Conservation (phyloP, 2,329 filamentous ascomycete genomes). For the Ceratocystis lukuohia region DNA sequence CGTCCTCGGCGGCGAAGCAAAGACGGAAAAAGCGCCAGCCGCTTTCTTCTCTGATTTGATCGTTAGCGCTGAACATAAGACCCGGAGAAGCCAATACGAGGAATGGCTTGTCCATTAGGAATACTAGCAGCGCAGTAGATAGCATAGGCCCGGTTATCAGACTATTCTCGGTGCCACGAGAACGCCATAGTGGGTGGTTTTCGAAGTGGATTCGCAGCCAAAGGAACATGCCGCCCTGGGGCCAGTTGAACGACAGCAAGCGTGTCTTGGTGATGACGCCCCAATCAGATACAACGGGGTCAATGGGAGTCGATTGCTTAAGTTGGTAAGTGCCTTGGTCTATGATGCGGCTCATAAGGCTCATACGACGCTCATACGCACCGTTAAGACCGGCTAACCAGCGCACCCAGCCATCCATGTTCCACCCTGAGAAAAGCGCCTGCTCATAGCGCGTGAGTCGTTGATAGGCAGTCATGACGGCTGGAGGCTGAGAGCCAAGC, state of each 20-base stretch:
- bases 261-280: conserved; percentile 59
- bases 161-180: conserved; percentile 24
- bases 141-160: conserved; percentile 44
- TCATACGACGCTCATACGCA: conserved; percentile 76
- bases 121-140: conserved; percentile 54
- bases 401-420: conserved; percentile 72
- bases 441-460: conserved; percentile 37
- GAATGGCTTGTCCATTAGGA: conserved; percentile 55
- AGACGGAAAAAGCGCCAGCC: conserved; percentile 64
- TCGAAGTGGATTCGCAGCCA: conserved; percentile 66
- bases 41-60: conserved; percentile 40
- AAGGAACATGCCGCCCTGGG: conserved; percentile 81
- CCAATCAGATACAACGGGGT: conserved; percentile 47
- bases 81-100: conserved; percentile 60
- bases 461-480: conserved; percentile 30
- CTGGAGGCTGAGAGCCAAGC: conserved; percentile 49
- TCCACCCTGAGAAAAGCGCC: conserved; percentile 48
- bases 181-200: conserved; percentile 53
- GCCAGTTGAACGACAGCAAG: conserved; percentile 65
- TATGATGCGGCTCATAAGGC: conserved; percentile 58
- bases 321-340: conserved; percentile 54
- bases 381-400: conserved; percentile 79
- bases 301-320: conserved; percentile 42
- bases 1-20: conserved; percentile 75
- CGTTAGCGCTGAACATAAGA: conserved; percentile 55